Base-by-base conservation (phyloP, 768 basidiomycete species). In the Rubroboletus pulcherrimus region DNA sequence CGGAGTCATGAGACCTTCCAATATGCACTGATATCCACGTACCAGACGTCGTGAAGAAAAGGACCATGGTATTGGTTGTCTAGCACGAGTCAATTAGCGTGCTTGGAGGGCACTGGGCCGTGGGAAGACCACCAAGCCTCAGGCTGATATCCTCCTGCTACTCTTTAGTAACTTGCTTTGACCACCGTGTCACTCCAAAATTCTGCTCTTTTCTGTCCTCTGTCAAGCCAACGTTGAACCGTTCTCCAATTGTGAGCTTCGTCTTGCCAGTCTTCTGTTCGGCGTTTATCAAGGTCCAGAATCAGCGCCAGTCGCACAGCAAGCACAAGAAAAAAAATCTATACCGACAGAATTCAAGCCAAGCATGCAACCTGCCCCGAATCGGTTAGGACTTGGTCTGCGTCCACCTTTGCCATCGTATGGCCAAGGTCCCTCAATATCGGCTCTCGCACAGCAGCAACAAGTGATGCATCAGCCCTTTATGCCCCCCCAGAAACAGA, bases 371-470 rank as follows among this genome's bases (percentile, higher is more conserved):
- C 84, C 82, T 51, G 69, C 74, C 61, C 78, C 81, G 56, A 91
- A 89, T 76, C 82, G 91, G 69, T 76, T 90, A 69, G 90, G 89
- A 76, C 87, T 93, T 77, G 91, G 91, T 77, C 79, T 91, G 78
- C 89, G 90, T 79, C 87, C 87, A 61, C 84, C 89, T 75, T 77
- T 90, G 81, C 87, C 87, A 63, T 90, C 90, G 53, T 91, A 83
- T 75, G 91, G 91, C 72, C 91, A 93, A 74, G 91, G 91, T 63
- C 91, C 91, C 79, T 91, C 91, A 81, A 90, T 93, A 68, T 86
- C 86, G 72, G 87, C 90, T 76, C 87, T 92, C 71, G 89, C 91
- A 78, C 85, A 88, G 78, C 89, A 91, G 78, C 87, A 91, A 61
- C 86, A 82, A 63, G 71, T 74, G 70, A 66, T 72, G 54, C 72